These are phyloP conservation scores for Chlamydomonas eustigma DNA, from an alignment of 139 green algal genomes.

Conservation along the genomic window DNA sequence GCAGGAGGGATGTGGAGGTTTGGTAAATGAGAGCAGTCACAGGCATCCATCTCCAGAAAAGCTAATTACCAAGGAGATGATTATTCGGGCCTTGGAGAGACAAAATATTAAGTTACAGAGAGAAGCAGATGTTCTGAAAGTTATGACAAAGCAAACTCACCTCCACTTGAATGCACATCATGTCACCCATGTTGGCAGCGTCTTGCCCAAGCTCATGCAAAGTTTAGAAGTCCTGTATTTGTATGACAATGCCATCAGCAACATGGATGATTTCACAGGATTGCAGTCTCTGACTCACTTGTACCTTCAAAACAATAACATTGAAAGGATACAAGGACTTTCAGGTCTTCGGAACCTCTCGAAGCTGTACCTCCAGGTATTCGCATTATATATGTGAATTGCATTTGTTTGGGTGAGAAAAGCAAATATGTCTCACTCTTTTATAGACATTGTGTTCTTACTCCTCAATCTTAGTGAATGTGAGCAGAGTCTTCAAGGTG, in stretches of 20 bases:
- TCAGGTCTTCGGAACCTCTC: constrained; percentile 15
- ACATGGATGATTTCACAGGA: constrained; percentile 17
- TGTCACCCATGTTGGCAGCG: constrained; percentile 21
- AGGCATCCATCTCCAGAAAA: neutral
- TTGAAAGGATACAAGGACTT: constrained; percentile 25
- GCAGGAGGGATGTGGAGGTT: too few species aligned
- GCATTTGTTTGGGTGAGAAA: too few species aligned
- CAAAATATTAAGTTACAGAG: neutral
- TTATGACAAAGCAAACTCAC: constrained; percentile 26
- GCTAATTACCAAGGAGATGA: constrained; percentile 21
- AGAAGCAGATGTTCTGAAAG: constrained; percentile 14
- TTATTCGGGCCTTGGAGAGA: constrained; percentile 21
- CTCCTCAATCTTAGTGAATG: too few species aligned
- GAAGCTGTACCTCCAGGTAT: constrained; percentile 52
- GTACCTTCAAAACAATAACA: constrained; percentile 51
- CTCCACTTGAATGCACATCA: constrained; percentile 34
- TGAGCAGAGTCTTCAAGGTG: too few species aligned
- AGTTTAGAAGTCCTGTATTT: constrained; percentile 50
- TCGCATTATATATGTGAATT: too few species aligned
- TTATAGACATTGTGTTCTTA: too few species aligned
- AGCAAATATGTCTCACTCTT: too few species aligned
- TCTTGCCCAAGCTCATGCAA: constrained; percentile 5
- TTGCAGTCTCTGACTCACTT: constrained; percentile 38
- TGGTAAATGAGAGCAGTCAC: too few species aligned
- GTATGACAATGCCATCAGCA: constrained; percentile 46